Conservation (phyloP, 202 grass and related monocot species). For the Dendrocalamus latiflorus region DNA sequence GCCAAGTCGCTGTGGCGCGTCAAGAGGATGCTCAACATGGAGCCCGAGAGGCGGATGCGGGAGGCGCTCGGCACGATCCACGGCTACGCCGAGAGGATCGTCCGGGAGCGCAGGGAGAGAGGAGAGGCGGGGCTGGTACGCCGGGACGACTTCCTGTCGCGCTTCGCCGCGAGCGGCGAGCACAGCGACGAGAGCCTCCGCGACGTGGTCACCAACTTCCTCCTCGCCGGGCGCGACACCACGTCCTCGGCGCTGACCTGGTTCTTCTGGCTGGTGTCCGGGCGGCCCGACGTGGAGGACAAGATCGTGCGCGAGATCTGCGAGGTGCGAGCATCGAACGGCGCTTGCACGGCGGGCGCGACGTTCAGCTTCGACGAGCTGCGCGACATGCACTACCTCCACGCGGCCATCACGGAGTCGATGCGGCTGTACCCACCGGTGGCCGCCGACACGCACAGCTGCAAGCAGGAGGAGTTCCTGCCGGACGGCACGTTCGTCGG, state of each 20-base stretch:
- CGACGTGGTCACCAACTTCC: conserved; percentile 51
- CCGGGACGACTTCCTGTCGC: conserved; percentile 59
- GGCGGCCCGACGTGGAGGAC: conserved; percentile 33
- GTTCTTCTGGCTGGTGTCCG: conserved; percentile 61
- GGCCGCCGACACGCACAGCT: conserved; percentile 40
- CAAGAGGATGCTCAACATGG: conserved; percentile 46
- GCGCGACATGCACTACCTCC: conserved; percentile 74
- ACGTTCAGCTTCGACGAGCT: conserved; percentile 55
- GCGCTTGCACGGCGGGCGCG: neutral
- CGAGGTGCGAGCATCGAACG: conserved; percentile 9
- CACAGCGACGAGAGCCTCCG: conserved; percentile 34
- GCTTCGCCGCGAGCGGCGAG: conserved; percentile 28
- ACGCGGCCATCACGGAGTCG: conserved; percentile 72
- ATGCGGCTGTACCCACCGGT: conserved; percentile 82
- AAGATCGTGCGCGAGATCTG: conserved; percentile 50
- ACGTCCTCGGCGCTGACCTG: conserved; percentile 48
- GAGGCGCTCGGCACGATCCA: conserved; percentile 39
- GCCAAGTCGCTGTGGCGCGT: conserved; percentile 46
- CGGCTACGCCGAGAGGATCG: conserved; percentile 30
- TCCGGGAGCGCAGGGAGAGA: conserved; percentile 32
- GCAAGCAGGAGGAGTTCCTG: conserved; percentile 38
- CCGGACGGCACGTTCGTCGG: conserved; percentile 56
- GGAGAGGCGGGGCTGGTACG: neutral
- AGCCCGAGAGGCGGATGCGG: conserved; percentile 45
- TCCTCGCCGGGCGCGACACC: conserved; percentile 52